Evolutionary conservation across 2,329 filamentous ascomycete genomes (phyloP).

Genomic region (Apiospora hydei): DNA sequence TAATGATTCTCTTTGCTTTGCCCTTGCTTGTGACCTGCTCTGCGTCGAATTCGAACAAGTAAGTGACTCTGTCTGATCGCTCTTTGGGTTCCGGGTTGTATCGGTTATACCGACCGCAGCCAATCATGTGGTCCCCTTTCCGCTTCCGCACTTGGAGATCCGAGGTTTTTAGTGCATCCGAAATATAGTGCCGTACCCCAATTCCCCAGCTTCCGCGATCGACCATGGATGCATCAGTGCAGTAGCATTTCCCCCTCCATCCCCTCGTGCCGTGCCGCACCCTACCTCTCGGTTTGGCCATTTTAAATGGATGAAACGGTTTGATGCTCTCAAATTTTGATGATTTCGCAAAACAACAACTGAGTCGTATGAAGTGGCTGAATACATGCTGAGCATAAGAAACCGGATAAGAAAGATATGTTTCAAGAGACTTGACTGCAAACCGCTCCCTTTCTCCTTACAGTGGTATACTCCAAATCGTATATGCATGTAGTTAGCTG

Average conservation of each 20-base stretch:
- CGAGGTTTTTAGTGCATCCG: constrained; percentile 15
- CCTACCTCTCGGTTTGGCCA: neutral
- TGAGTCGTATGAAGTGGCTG: too few relatives aligned
- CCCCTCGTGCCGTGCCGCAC: neutral
- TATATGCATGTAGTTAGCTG: neutral
- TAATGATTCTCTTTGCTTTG: neutral
- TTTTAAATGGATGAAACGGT: neutral
- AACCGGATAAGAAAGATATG: neutral
- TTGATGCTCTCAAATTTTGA: neutral
- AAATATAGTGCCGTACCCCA: neutral
- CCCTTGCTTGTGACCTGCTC: neutral
- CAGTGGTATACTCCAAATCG: neutral
- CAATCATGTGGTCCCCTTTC: constrained; percentile 3
- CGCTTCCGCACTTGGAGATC: constrained; percentile 14
- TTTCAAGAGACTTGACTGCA: neutral
- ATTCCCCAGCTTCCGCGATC: neutral
- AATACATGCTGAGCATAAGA: neutral
- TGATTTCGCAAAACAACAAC: neutral
- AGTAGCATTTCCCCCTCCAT: neutral
- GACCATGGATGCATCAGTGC: neutral
- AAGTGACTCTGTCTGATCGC: neutral
- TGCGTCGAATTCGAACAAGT: neutral
- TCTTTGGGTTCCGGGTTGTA: neutral
- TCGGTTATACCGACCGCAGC: neutral
- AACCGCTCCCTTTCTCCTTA: neutral